phyloP scores from a whole-genome alignment of 2,329 filamentous ascomycete species.

The Neopestalotiopsis sp. region DNA sequence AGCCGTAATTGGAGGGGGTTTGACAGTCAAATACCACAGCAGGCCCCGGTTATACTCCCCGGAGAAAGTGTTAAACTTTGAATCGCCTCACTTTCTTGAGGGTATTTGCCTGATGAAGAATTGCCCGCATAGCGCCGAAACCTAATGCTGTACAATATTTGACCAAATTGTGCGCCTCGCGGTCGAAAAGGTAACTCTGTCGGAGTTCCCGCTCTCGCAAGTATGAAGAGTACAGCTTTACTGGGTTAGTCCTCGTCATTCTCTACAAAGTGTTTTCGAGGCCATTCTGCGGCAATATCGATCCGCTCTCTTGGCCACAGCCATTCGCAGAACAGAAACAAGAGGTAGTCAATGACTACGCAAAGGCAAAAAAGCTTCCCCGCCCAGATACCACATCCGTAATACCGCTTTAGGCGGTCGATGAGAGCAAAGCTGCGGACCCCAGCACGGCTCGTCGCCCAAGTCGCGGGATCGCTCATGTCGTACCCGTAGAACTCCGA shows the following conservation, averaged over 20 bases:
- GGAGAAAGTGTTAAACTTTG: no score
- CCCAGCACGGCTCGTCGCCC: slow-evolving; percentile 71
- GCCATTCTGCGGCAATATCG: slow-evolving; percentile 91
- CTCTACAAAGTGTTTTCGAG: slow-evolving; percentile 64
- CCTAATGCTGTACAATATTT: no score
- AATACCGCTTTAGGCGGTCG: slow-evolving; percentile 93
- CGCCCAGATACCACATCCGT: slow-evolving; percentile 97
- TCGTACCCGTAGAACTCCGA: slow-evolving; percentile 88
- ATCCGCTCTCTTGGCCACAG: slow-evolving; percentile 85
- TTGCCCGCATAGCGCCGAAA: no score
- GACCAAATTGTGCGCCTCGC: no score
- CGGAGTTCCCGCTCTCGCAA: no score
- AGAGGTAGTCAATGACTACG: slow-evolving; percentile 89
- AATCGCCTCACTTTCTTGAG: no score
- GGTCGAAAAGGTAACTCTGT: no score
- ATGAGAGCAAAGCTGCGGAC: slow-evolving; percentile 91
- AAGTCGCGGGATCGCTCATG: slow-evolving; percentile 62
- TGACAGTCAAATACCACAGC: no score
- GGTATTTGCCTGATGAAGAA: no score
- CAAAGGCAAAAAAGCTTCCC: slow-evolving; percentile 97
- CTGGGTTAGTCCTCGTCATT: slow-evolving; percentile 31
- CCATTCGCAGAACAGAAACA: slow-evolving; percentile 88
- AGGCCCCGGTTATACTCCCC: no score
- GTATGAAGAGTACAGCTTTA: not conserved
- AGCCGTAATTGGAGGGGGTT: no score